A percentile compares a stretch with the other conserved stretches of the same genome.
Conservation (phyloP, 2,329 filamentous ascomycete genomes). For the Trichoderma endophyticum region DNA sequence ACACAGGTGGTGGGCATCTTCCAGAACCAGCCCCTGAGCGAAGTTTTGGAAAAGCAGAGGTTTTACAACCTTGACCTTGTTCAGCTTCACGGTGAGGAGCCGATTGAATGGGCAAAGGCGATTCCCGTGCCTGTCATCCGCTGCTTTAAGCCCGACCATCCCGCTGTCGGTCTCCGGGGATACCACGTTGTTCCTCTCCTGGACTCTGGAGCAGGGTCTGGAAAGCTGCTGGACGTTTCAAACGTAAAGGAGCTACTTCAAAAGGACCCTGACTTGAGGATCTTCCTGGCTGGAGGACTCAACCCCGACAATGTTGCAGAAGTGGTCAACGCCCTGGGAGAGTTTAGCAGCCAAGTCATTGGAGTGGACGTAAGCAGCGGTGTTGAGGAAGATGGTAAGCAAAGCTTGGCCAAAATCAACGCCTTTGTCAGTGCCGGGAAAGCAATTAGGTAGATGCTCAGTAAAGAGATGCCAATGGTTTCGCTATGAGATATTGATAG, state of each 20-base stretch:
- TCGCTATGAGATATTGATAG: not conserved
- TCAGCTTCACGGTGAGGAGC: slow-evolving; percentile 89
- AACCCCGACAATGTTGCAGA: slow-evolving; percentile 73
- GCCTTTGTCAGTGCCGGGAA: slow-evolving; percentile 78
- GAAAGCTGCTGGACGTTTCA: slow-evolving; percentile 69
- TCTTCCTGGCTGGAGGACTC: slow-evolving; percentile 83
- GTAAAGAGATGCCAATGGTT: not conserved
- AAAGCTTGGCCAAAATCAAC: slow-evolving; percentile 76
- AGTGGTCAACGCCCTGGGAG: slow-evolving; percentile 61
- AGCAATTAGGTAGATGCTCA: slow-evolving; percentile 42
- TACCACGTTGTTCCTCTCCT: slow-evolving; percentile 82
- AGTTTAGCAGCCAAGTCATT: slow-evolving; percentile 60
- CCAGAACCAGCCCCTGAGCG: slow-evolving; percentile 80
- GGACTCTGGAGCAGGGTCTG: slow-evolving; percentile 83
- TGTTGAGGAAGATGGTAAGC: slow-evolving; percentile 78
- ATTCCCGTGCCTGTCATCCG: slow-evolving; percentile 91
- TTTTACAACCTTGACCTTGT: slow-evolving; percentile 79
- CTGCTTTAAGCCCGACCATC: slow-evolving; percentile 73
- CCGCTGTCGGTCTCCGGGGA: slow-evolving; percentile 69
- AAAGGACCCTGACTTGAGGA: slow-evolving; percentile 65
- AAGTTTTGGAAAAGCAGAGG: slow-evolving; percentile 75
- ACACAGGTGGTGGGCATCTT: slow-evolving; percentile 91
- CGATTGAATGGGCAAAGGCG: slow-evolving; percentile 83
- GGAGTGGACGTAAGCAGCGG: slow-evolving; percentile 94
- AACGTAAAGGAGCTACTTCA: slow-evolving; percentile 65